Evolutionary conservation across 345 rosid genomes (phyloP), one percentile per base, ranked within the genome.

Genomic region (Lepidium aucheri): DNA sequence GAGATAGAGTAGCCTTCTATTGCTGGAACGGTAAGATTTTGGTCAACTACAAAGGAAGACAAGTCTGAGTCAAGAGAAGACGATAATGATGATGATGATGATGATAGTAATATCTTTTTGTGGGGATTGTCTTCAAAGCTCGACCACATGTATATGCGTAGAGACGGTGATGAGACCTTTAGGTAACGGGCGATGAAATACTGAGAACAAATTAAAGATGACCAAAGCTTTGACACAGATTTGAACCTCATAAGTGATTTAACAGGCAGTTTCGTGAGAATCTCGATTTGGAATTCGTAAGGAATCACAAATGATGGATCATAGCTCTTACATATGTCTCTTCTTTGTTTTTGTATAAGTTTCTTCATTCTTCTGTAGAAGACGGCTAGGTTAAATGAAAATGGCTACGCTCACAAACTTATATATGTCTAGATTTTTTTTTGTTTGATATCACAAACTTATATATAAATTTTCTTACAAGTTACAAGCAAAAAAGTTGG

Each of bases 191-290:
- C 33, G 13, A 13, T 44, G 16, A 60, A 61, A 33, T 5, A 11
- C 17, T 1, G 15, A 11, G 53, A 61, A 17, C 66, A 33, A 17
- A 61, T 61, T 8, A 44, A 61, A 4, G 26, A 32, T 32, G 54
- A 61, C 66, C 66, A 61, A 1, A 33, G 33, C 32, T 33, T 61
- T 45, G 65, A 60, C 2, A 45, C 42, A 0, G 53, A 44, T 44
- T 60, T 60, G 26, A 61, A 61, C 34, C 34, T 61, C 67, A 61
- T 45, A 5, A 46, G 67, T 9, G 56, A 47, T 8, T 47, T 62
- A 13, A 22, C 20, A 13, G 67, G 67, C 1, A 62, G 20, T 34
- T 18, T 34, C 4, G 20, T 13, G 14, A 62, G 55, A 46, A 62
- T 47, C 44, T 45, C 43, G 11, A 3, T 61, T 18, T 32, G 18